phyloP scores from a whole-genome alignment of 2,329 filamentous ascomycete genomes.

The Daldinia eschscholtzii region DNA sequence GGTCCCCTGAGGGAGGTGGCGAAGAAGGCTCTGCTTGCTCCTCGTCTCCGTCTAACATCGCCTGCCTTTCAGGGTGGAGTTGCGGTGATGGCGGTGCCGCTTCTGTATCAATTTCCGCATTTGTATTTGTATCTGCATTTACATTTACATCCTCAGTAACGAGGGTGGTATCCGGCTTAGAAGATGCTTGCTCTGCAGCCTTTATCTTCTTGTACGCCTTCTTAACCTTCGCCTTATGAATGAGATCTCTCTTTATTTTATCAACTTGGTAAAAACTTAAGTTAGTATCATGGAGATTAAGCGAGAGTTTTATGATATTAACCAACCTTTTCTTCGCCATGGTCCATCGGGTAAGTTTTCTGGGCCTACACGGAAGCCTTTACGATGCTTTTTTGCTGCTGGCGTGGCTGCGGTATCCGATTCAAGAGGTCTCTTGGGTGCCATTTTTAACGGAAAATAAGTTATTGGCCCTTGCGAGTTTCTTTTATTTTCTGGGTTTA shows the following conservation, averaged over 20 bases:
- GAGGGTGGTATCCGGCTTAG: constrained; percentile 34
- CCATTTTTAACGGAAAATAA: constrained; percentile 59
- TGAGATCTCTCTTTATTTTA: constrained; percentile 90
- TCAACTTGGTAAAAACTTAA: constrained; percentile 66
- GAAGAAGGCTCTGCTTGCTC: constrained; percentile 32
- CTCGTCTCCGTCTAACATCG: constrained; percentile 54
- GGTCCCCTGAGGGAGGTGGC: constrained; percentile 33
- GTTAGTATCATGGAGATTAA: constrained; percentile 22
- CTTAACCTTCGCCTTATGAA: constrained; percentile 92
- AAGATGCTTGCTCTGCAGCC: constrained; percentile 59
- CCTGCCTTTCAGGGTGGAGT: constrained; percentile 59
- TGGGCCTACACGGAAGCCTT: constrained; percentile 88
- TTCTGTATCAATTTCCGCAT: constrained; percentile 24
- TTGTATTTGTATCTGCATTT: constrained; percentile 24
- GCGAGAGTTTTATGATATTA: constrained; percentile 14
- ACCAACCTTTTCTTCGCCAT: constrained; percentile 79
- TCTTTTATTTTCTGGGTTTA: background rate
- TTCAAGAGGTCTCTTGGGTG: constrained; percentile 69
- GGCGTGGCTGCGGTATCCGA: constrained; percentile 53
- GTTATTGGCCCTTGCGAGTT: background rate
- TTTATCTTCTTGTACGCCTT: constrained; percentile 93
- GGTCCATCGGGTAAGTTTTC: constrained; percentile 91
- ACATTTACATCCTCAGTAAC: background rate
- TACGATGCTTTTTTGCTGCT: constrained; percentile 66
- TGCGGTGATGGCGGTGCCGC: constrained; percentile 43